phyloP scores from a whole-genome alignment of 345 rosid genomes.

The Cardamine occulta region DNA sequence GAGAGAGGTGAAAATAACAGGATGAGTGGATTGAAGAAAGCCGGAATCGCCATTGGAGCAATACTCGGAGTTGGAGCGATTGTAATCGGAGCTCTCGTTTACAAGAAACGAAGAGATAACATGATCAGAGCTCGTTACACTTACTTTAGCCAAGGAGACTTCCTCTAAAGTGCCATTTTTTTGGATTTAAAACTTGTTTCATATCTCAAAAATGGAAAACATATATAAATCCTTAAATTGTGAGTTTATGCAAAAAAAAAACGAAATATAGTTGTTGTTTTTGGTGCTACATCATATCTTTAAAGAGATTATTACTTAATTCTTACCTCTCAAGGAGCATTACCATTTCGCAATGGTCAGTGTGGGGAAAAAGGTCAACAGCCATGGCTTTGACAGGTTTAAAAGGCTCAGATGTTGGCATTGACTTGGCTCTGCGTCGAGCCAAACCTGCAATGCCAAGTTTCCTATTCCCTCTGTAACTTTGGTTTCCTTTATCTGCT shows the following conservation, averaged over 20 bases:
- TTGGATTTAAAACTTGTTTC: conserved; percentile 5
- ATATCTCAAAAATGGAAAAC: background rate
- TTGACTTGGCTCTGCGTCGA: conserved; percentile 77
- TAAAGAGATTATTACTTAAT: background rate
- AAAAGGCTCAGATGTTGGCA: conserved; percentile 91
- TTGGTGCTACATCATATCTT: conserved; percentile 27
- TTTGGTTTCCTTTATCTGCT: conserved; percentile 68
- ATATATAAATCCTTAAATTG: conserved; percentile 32
- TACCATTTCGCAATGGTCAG: conserved; percentile 93
- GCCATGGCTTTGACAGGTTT: conserved; percentile 94
- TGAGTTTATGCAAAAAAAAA: conserved; percentile 22
- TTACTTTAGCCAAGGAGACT: conserved; percentile 38
- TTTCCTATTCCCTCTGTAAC: conserved; percentile 66
- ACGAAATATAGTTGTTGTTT: conserved; percentile 14
- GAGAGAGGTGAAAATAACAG: background rate
- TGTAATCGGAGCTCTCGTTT: conserved; percentile 44
- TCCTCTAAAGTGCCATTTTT: conserved; percentile 14
- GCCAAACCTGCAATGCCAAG: conserved; percentile 86
- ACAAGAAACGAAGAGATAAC: conserved; percentile 47
- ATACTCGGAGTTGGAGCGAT: conserved; percentile 32
- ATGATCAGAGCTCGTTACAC: conserved; percentile 45
- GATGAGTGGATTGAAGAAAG: conserved; percentile 34
- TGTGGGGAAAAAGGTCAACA: conserved; percentile 95
- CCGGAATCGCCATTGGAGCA: conserved; percentile 35
- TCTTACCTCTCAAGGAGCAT: conserved; percentile 85